Base-by-base conservation (phyloP, 2,329 filamentous ascomycete genomes). In the Diaporthe capsici region DNA sequence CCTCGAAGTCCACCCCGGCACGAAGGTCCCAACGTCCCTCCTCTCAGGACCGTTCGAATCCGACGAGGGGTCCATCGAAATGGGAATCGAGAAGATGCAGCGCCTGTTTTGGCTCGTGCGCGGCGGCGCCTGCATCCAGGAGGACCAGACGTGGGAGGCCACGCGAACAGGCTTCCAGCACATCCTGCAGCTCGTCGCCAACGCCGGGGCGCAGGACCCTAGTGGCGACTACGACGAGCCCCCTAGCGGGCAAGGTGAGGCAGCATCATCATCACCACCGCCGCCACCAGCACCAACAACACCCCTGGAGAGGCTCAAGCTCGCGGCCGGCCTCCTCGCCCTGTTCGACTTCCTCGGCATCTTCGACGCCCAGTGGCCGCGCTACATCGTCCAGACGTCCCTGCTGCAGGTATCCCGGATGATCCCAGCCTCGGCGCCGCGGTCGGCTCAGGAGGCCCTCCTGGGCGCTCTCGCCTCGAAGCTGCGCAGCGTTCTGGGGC, bases 31-130 rank as follows among this genome's bases (percentile, higher is more conserved):
- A 1, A 75, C 79, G 15, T 51, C 72, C n/a, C 77, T 84, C 13
- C 74, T 83, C 3, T 72, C 61, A 8, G 80, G 80, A 4, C 81
- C 81, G 0, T 80, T 76, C n/a, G 70, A 76, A 31, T 77, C 76
- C 31, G 76, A 73, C 2, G 37, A 70, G 3, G 76, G 73, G 15
- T 49, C 15, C 34, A 61, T 77, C 22, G 61, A 55, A 6, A 28
- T 67, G 3, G 76, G 76, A 15, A 75, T 76, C 53, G 78, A 80
- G 13, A 77, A 77, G 22, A 76, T 77, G 13, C 79, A 77, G 39
- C 63, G 78, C 15, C 74, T 81, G 20, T 82, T 81, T 75, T 84
- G 82, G 82, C 78, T 83, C 10, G 74, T 79, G 13, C 76, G 77
- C 20, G 79, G 78, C 44, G 80, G 81, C 5, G 78, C 81, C 9